These are phyloP conservation scores for Strigomonas culicis DNA, from an alignment of 208 protist genomes.

Conservation along the genomic window DNA sequence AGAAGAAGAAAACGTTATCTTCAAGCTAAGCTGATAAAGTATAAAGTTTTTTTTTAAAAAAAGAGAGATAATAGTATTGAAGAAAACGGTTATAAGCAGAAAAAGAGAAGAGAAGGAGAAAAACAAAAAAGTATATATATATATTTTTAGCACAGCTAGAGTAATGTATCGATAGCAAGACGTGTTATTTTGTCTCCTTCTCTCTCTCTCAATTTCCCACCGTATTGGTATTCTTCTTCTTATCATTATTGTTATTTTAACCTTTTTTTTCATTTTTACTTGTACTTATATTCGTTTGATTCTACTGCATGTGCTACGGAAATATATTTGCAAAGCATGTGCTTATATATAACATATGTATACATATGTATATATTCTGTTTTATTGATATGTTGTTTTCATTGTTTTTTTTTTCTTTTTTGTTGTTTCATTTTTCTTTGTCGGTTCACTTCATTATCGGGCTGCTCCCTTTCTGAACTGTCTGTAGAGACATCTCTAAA, in stretches of 20 bases:
- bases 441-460: no score
- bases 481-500: neutral
- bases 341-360: no score
- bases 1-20: neutral
- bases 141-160: neutral
- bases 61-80: no score
- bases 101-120: neutral
- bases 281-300: constrained; percentile 5
- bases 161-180: neutral
- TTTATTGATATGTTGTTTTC: constrained; percentile 12
- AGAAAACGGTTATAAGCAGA: neutral
- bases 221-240: neutral
- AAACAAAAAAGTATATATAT: neutral
- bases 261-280: constrained; percentile 14
- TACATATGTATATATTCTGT: neutral
- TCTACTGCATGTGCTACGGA: neutral
- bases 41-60: no score
- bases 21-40: neutral
- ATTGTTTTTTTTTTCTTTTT: constrained; percentile 12
- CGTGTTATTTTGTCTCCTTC: constrained; percentile 2
- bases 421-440: constrained; percentile 8
- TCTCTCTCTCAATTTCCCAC: constrained; percentile 4
- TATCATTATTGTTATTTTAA: constrained; percentile 12
- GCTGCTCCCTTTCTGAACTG: no score
- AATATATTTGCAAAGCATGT: no score